Percentiles rank a stretch among this genome's conserved stretches.
These are phyloP conservation scores for Sordaria brevicollis DNA, from an alignment of 495 filamentous ascomycete species.

Conservation along the genomic window DNA sequence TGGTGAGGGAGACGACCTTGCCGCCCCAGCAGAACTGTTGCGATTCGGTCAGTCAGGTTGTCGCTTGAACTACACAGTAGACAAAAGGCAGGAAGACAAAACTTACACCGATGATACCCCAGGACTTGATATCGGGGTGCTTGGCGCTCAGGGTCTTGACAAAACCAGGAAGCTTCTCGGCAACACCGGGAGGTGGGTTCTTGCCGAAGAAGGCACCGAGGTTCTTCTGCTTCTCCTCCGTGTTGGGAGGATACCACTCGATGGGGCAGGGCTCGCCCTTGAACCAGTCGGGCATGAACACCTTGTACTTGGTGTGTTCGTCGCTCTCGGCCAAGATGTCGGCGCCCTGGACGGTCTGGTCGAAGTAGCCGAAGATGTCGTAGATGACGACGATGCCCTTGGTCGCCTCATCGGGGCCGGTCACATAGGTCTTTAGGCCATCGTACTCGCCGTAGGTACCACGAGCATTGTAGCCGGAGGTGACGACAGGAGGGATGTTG, in stretches of 20 bases:
- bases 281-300: conserved; percentile 65
- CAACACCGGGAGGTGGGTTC: conserved; percentile 50
- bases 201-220: conserved; percentile 69
- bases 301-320: conserved; percentile 45
- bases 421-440: conserved; percentile 63
- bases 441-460: conserved; percentile 54
- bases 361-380: conserved; percentile 66
- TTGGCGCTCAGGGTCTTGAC: conserved; percentile 46
- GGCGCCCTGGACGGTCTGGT: conserved; percentile 59
- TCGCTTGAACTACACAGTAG: background rate
- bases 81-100: too few species aligned
- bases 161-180: conserved; percentile 51
- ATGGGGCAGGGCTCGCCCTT: conserved; percentile 45
- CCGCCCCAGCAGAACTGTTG: conserved; percentile 81
- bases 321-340: conserved; percentile 56
- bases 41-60: background rate
- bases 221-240: conserved; percentile 64
- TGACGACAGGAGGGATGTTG: conserved; percentile 58
- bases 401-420: conserved; percentile 46
- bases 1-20: conserved; percentile 52
- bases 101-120: conserved; percentile 70
- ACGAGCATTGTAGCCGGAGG: conserved; percentile 51
- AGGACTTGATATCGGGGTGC: conserved; percentile 55
- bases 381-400: conserved; percentile 53
- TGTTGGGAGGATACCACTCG: conserved; percentile 67